Conservation (phyloP, 495 filamentous ascomycete species). For the Penicillium turbatum region DNA sequence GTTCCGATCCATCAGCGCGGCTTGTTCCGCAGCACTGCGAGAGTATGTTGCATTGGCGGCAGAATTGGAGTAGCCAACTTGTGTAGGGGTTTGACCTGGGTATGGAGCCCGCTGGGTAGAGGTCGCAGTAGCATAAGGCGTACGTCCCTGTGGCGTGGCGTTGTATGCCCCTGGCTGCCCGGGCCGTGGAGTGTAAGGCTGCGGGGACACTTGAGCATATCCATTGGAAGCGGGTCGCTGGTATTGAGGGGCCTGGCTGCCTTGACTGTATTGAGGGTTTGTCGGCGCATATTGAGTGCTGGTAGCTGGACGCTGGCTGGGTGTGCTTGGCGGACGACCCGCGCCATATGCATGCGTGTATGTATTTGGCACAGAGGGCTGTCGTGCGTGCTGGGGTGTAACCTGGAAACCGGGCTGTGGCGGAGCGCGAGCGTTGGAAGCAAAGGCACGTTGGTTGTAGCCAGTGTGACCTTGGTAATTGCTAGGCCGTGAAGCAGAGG, state of each 20-base stretch:
- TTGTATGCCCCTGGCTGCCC: conserved; percentile 40
- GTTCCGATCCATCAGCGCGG: conserved; percentile 42
- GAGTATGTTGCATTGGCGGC: conserved; percentile 40
- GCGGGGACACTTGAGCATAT: conserved; percentile 38
- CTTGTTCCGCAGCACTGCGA: conserved; percentile 45
- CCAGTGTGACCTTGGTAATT: conserved; percentile 28
- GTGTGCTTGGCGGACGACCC: conserved; percentile 41
- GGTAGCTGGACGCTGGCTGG: conserved; percentile 38
- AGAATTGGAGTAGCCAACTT: conserved; percentile 37
- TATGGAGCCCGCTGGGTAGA: conserved; percentile 15
- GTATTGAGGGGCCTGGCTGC: conserved; percentile 33
- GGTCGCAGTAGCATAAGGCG: conserved; percentile 27
- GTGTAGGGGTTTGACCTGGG: conserved; percentile 25
- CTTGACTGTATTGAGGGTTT: conserved; percentile 38
- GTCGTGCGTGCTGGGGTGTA: conserved; percentile 40
- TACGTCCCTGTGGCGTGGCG: conserved; percentile 22
- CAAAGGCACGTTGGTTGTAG: conserved; percentile 37
- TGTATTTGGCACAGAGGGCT: conserved; percentile 31
- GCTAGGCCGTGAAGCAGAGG: conserved; percentile 23
- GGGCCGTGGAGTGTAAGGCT: conserved; percentile 39
- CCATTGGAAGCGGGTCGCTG: conserved; percentile 41
- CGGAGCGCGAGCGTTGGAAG: conserved; percentile 30
- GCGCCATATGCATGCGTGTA: conserved; percentile 36
- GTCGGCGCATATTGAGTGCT: conserved; percentile 36
- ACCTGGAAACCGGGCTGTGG: conserved; percentile 35